phyloP scores from a whole-genome alignment of 495 filamentous ascomycete genomes.

The Glarea lozoyensis region DNA sequence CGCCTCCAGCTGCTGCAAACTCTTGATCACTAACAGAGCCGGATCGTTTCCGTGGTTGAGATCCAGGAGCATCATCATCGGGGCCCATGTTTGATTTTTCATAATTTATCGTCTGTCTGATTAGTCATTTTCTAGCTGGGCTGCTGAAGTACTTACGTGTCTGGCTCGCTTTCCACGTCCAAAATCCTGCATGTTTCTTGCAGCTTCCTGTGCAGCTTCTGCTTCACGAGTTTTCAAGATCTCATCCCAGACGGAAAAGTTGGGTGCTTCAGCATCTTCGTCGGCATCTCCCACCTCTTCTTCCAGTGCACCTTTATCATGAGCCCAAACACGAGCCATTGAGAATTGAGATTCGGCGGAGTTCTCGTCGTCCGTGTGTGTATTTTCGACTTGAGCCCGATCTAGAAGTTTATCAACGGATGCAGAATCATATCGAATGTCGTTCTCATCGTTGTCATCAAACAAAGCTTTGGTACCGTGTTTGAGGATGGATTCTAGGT shows the following conservation, averaged over 20 bases:
- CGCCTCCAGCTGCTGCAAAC: slow-evolving; percentile 10
- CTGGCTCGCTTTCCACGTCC: slow-evolving; percentile 72
- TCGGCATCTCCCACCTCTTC: slow-evolving; percentile 49
- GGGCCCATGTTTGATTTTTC: slow-evolving; percentile 25
- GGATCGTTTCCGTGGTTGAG: slow-evolving; percentile 5
- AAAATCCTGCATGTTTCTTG: slow-evolving; percentile 53
- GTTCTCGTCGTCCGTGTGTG: slow-evolving; percentile 45
- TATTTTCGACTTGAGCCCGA: slow-evolving; percentile 71
- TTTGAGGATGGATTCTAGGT: slow-evolving; percentile 81
- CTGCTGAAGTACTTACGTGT: slow-evolving; percentile 29
- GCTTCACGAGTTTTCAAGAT: slow-evolving; percentile 77
- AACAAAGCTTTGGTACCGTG: slow-evolving; percentile 86
- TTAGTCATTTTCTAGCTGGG: not conserved
- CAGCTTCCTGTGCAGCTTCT: slow-evolving; percentile 59
- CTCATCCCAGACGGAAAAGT: slow-evolving; percentile 74
- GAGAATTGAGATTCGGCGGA: slow-evolving; percentile 72
- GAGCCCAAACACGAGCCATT: slow-evolving; percentile 88
- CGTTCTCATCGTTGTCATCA: slow-evolving; percentile 55
- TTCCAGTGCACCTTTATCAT: slow-evolving; percentile 58
- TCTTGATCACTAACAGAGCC: slow-evolving; percentile 16
- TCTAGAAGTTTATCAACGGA: slow-evolving; percentile 85
- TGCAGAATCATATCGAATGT: slow-evolving; percentile 67
- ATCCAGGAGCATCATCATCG: slow-evolving; percentile 22
- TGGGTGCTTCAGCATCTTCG: slow-evolving; percentile 32
- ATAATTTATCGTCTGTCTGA: slow-evolving; percentile 39